These are phyloP conservation scores for slime mould (Dictyostelium discoideum) DNA, from an alignment of 78 protist species.

Conservation along the genomic window DNA sequence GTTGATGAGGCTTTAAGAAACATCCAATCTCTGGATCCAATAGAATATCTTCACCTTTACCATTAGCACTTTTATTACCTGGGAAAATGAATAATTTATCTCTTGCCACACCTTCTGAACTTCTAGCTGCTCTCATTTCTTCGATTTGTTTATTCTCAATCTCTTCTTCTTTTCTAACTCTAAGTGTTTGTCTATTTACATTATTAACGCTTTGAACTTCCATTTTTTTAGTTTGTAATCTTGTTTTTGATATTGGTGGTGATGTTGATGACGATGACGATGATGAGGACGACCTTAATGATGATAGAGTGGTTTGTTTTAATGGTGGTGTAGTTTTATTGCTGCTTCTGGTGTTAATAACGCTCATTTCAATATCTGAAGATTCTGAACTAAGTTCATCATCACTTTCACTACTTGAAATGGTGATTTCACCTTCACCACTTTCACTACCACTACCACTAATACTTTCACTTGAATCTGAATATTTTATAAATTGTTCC, in stretches of 20 bases:
- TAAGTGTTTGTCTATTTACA: constrained; percentile 43
- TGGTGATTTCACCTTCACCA: background rate
- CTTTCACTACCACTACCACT: background rate
- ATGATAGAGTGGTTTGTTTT: background rate
- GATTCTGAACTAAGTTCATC: background rate
- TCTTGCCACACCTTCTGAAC: background rate
- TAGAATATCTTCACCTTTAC: background rate
- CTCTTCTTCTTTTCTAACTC: constrained; percentile 39
- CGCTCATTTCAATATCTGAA: background rate
- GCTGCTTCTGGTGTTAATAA: too few species aligned
- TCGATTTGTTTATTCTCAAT: constrained; percentile 18
- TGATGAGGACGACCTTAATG: background rate
- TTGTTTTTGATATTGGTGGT: background rate
- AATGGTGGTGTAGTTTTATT: background rate
- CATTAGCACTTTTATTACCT: background rate
- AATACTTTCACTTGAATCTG: background rate
- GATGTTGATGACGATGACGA: background rate
- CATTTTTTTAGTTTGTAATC: background rate
- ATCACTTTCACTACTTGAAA: constrained; percentile 3
- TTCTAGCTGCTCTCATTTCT: constrained; percentile 5
- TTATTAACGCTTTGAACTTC: background rate
- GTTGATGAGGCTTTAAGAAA: constrained; percentile 83
- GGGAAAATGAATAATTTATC: constrained; percentile 22
- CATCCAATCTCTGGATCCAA: constrained; percentile 29
- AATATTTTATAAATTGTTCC: background rate